phyloP scores from a whole-genome alignment of 306 rosid species.

The Lathyrus aphaca region DNA sequence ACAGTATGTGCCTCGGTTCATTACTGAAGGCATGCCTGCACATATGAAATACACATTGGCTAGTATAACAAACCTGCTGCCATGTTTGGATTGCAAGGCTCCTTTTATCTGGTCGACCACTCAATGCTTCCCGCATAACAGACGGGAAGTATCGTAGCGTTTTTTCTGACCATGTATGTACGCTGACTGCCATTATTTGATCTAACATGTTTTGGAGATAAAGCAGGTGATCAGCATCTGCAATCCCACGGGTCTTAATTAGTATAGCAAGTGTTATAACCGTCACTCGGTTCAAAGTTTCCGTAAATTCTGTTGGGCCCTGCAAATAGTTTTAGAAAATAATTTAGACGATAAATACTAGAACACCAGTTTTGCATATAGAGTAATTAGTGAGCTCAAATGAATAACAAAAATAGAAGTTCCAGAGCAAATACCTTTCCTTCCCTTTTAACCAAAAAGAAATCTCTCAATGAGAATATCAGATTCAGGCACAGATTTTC shows the following conservation, averaged over 20 bases:
- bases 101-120: slow-evolving; percentile 73
- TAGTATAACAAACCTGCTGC: slow-evolving; percentile 78
- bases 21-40: slow-evolving; percentile 28
- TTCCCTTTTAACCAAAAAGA: slow-evolving; percentile 92
- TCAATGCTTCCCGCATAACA: slow-evolving; percentile 78
- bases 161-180: slow-evolving; percentile 95
- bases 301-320: slow-evolving; percentile 97
- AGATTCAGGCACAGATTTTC: slow-evolving; percentile 97
- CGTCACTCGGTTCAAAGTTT: slow-evolving; percentile 83
- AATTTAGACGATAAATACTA: slow-evolving; percentile 20
- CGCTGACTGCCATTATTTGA: slow-evolving; percentile 81
- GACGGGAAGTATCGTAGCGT: slow-evolving; percentile 84
- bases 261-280: slow-evolving; percentile 90
- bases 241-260: slow-evolving; percentile 93
- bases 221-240: slow-evolving; percentile 93
- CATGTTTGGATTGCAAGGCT: slow-evolving; percentile 81
- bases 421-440: slow-evolving; percentile 71
- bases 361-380: slow-evolving; percentile 31
- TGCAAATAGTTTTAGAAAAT: slow-evolving; percentile 44
- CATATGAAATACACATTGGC: slow-evolving; percentile 32
- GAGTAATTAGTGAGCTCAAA: slow-evolving; percentile 21
- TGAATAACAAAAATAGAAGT: slow-evolving; percentile 9
- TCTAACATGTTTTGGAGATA: slow-evolving; percentile 89
- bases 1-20: slow-evolving; percentile 13
- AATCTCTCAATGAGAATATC: slow-evolving; percentile 87